Base-by-base conservation (phyloP, 2,329 filamentous ascomycete species). In the Penicillium sclerotigenum region DNA sequence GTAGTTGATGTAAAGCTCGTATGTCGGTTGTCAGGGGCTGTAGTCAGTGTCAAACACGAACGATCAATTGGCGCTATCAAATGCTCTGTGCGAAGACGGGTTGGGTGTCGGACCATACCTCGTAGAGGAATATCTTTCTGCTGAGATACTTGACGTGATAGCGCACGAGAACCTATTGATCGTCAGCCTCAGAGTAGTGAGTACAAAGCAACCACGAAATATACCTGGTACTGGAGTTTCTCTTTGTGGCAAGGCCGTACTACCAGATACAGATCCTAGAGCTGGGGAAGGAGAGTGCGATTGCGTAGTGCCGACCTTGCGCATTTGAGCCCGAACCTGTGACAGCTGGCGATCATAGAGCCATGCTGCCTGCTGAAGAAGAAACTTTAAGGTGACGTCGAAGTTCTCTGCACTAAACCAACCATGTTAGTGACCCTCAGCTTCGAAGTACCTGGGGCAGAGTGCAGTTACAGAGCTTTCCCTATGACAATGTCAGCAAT, bases 291-390 rank as follows among this genome's bases (percentile, higher is more conserved):
- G 68, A 7, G 75, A 72, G 28, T 64, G 71, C 14, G 77, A 77
- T 28, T 77, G 73, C 9, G 72, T 72, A 31, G 68, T 73, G 37
- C 70, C 74, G 9, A 78, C 76, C 58, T 88, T 94, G 59, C 89
- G 86, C 79, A 97, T 91, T 75, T 97, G 91, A 20, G 89, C 91
- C 63, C 90, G 86, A 46, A 97, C 90, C 71, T 97, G 91, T 0
- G 90, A 89, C 28, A 95, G 83, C 76, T 97, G 91, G 49, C 90
- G 83, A 71, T 97, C 92, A 69, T 94, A 96, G 6, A 97, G 83
- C 83, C 91, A 96, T 73, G 91, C 91, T 60, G 91, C 91, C 75
- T 99, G 91, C 71, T 96, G 90, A 16, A 97, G 83, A 31, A 99
- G 82, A 68, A 97, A 97, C 38, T 91, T 83, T 56, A 95, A 85